A percentile compares a stretch with the other conserved stretches of the same genome.
Conservation (phyloP, 805 yeast genomes). For the Candida ficus region DNA sequence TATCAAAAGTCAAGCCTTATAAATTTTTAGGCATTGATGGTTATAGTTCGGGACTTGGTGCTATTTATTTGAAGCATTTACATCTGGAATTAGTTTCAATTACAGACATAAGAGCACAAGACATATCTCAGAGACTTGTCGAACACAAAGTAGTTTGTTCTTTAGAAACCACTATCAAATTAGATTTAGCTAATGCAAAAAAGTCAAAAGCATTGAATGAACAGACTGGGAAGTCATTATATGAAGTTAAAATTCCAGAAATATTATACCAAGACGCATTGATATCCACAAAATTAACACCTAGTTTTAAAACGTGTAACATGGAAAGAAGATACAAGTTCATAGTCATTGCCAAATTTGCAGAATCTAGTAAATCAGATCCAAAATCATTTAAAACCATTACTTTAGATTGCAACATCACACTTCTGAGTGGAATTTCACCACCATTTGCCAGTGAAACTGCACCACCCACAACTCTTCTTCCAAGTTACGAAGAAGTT, state of each 20-base stretch:
- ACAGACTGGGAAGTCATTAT: conserved; percentile 34
- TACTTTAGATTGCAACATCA: conserved; percentile 1
- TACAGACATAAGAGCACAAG: conserved; percentile 19
- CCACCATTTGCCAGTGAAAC: conserved; percentile 11
- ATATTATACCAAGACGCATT: conserved; percentile 32
- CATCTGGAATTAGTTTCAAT: conserved; percentile 23
- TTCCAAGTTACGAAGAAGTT: conserved; percentile 9
- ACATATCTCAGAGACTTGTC: conserved; percentile 5
- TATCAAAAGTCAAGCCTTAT: conserved; percentile 19
- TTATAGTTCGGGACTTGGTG: conserved; percentile 44
- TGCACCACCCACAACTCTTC: conserved; percentile 6
- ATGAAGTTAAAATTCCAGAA: conserved; percentile 26
- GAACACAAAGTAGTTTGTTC: background rate
- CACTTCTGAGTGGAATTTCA: conserved; percentile 8
- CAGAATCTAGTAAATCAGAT: conserved; percentile 1
- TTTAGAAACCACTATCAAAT: background rate
- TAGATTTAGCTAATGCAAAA: conserved; percentile 8
- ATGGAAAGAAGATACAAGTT: conserved; percentile 40
- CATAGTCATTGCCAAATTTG: conserved; percentile 30
- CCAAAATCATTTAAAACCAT: background rate
- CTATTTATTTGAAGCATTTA: conserved; percentile 36
- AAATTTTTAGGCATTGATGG: conserved; percentile 30
- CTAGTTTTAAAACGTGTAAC: conserved; percentile 48
- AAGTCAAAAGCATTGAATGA: conserved; percentile 10
- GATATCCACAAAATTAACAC: conserved; percentile 36